Evolutionary conservation across 768 basidiomycete genomes (phyloP).

Genomic region (Boletus rufocinnamomeus): DNA sequence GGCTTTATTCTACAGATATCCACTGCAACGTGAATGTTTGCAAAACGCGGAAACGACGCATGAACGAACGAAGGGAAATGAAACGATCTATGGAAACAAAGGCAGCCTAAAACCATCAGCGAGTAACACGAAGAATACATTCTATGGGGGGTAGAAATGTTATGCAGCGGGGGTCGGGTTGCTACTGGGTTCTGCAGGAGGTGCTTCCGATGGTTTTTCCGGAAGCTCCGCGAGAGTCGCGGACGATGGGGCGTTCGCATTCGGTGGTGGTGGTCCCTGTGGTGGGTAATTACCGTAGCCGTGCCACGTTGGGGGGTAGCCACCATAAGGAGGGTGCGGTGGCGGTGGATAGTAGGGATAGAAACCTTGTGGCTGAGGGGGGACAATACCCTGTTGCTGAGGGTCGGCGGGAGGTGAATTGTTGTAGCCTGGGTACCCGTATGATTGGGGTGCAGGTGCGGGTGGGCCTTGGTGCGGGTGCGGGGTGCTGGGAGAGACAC

Average conservation of each 20-base stretch:
- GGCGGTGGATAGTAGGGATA: constrained; percentile 37
- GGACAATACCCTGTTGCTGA: constrained; percentile 27
- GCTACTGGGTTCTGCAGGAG: constrained; percentile 19
- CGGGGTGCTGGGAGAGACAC: constrained; percentile 23
- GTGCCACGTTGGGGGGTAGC: constrained; percentile 32
- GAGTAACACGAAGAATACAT: constrained; percentile 27
- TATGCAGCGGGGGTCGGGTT: constrained; percentile 25
- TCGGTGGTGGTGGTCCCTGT: constrained; percentile 25
- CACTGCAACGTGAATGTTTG: constrained; percentile 15
- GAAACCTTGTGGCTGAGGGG: constrained; percentile 26
- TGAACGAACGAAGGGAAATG: constrained; percentile 6
- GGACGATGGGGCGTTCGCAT: constrained; percentile 17
- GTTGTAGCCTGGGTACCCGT: constrained; percentile 28
- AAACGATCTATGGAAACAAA: constrained; percentile 32
- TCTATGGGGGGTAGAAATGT: constrained; percentile 23
- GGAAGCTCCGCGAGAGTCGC: constrained; percentile 18
- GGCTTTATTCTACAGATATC: constrained; percentile 29
- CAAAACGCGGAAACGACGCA: not conserved
- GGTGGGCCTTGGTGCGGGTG: constrained; percentile 27
- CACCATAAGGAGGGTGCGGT: constrained; percentile 32
- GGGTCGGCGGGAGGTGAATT: constrained; percentile 25
- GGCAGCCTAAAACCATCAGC: constrained; percentile 12
- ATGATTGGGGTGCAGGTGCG: constrained; percentile 20
- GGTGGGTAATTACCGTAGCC: constrained; percentile 36
- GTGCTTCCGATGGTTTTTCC: constrained; percentile 30